Evolutionary conservation across 2,329 filamentous ascomycete species (phyloP).

Genomic region (Pseudocercospora cruenta): DNA sequence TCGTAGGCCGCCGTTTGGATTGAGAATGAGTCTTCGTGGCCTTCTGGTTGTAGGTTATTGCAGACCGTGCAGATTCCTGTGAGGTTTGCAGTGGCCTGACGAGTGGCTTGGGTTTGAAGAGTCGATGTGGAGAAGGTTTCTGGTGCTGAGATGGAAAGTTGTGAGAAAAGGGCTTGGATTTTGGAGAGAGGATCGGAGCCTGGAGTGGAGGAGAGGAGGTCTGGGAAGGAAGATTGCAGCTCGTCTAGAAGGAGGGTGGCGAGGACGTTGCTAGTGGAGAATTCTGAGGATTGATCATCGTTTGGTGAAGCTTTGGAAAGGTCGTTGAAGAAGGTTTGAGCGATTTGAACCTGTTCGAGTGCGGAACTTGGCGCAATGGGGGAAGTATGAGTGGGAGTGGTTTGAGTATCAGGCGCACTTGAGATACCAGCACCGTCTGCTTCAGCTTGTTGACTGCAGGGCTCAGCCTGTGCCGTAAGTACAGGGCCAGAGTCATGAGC

Average conservation of each 20-base stretch:
- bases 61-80: not conserved
- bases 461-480: not conserved
- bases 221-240: not conserved
- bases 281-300: not conserved
- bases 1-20: not conserved
- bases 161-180: not conserved
- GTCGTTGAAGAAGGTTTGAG: not conserved
- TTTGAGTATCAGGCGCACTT: not conserved
- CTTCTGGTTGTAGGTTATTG: not conserved
- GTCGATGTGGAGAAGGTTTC: not conserved
- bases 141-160: not conserved
- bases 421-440: not conserved
- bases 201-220: not conserved
- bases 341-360: not conserved
- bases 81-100: not conserved
- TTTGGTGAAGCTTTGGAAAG: not conserved
- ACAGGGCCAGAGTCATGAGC: not conserved
- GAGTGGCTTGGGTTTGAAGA: not conserved
- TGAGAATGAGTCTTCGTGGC: not conserved
- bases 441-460: not conserved
- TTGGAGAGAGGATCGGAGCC: not conserved
- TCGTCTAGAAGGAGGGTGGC: not conserved
- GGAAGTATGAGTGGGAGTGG: not conserved
- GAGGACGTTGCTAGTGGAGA: not conserved
- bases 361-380: no score